Evolutionary conservation across 108 stramenopile genomes (phyloP).

Genomic region (Asterionellopsis glacialis): DNA sequence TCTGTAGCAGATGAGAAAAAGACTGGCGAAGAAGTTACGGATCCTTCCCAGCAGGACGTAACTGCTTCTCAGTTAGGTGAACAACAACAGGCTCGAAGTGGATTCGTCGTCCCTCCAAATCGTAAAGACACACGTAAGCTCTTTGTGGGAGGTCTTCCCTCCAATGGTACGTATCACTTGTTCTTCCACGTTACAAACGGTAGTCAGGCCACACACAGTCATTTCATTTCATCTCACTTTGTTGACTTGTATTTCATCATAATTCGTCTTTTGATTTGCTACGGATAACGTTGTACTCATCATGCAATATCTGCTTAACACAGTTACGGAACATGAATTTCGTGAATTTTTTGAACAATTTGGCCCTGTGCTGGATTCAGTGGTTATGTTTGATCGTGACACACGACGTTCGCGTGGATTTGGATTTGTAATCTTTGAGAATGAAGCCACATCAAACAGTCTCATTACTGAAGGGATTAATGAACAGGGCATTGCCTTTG

Average conservation of each 20-base stretch:
- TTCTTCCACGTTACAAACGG: no score
- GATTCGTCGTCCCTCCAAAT: constrained; percentile 35
- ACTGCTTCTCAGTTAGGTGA: no score
- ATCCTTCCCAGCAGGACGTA: no score
- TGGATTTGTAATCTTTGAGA: constrained; percentile 87
- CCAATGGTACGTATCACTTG: constrained; percentile 39
- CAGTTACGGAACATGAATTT: constrained; percentile 65
- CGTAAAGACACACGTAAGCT: constrained; percentile 59
- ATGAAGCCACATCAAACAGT: constrained; percentile 5
- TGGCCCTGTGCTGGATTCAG: constrained; percentile 58
- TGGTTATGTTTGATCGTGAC: constrained; percentile 78
- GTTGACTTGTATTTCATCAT: neutral
- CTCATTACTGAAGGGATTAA: no score
- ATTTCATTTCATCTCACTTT: neutral
- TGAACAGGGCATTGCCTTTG: constrained; percentile 26
- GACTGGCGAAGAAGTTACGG: no score
- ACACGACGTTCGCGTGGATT: constrained; percentile 81
- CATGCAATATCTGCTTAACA: constrained; percentile 4
- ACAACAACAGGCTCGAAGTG: neutral
- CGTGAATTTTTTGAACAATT: constrained; percentile 66
- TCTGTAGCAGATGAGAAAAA: no score
- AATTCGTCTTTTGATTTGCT: neutral
- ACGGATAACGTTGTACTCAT: neutral
- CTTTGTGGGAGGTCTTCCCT: constrained; percentile 74
- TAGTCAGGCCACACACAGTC: no score